phyloP scores from a whole-genome alignment of 768 basidiomycete species.

The Calocybe indica region DNA sequence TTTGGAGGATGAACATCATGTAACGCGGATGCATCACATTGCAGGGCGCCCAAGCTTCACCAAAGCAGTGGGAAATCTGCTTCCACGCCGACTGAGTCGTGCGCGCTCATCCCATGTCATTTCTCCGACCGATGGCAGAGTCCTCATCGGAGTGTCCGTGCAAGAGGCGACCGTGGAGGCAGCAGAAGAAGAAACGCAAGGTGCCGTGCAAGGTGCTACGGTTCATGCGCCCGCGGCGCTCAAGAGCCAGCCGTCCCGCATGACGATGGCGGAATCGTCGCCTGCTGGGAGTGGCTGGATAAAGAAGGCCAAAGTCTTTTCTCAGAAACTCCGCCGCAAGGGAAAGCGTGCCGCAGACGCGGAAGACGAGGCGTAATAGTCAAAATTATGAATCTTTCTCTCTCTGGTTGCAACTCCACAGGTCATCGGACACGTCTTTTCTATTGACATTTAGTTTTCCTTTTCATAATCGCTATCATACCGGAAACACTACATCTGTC shows the following conservation, averaged over 20 bases:
- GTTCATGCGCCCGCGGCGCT: constrained; percentile 26
- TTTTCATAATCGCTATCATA: too few species aligned
- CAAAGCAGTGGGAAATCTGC: constrained; percentile 31
- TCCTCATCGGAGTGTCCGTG: constrained; percentile 44
- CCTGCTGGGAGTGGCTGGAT: constrained; percentile 20
- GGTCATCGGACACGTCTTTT: too few species aligned
- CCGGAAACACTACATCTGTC: too few species aligned
- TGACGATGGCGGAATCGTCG: constrained; percentile 19
- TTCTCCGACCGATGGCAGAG: constrained; percentile 18
- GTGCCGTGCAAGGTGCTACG: constrained; percentile 14
- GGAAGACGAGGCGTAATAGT: too few species aligned
- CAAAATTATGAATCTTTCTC: too few species aligned
- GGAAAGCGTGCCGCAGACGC: constrained; percentile 10
- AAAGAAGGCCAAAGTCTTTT: constrained; percentile 32
- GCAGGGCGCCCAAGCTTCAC: constrained; percentile 36
- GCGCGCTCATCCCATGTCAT: constrained; percentile 33
- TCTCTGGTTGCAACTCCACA: too few species aligned
- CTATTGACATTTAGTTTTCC: too few species aligned
- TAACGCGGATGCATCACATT: constrained; percentile 44
- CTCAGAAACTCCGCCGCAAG: constrained; percentile 38
- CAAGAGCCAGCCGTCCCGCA: constrained; percentile 29
- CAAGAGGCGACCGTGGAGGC: constrained; percentile 37
- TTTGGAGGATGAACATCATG: constrained; percentile 37
- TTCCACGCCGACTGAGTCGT: constrained; percentile 42
- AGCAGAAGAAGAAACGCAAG: constrained; percentile 17